These are phyloP conservation scores for Trametopsis cervina DNA, from an alignment of 768 basidiomycete genomes.

Conservation along the genomic window DNA sequence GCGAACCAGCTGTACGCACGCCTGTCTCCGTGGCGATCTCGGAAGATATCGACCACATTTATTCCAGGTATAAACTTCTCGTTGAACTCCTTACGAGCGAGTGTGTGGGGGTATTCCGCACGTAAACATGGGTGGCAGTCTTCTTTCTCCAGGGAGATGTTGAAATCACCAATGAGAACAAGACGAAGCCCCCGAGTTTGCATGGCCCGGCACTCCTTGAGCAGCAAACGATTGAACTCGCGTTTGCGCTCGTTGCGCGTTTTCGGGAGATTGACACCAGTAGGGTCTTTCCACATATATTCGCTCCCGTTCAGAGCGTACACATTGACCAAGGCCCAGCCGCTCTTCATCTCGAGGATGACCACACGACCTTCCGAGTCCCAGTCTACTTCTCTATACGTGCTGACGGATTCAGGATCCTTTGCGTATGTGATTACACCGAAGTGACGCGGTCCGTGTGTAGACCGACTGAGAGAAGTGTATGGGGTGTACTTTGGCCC, in stretches of 20 bases:
- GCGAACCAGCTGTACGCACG: slow-evolving; percentile 22
- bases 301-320: slow-evolving; percentile 24
- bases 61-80: slow-evolving; percentile 18
- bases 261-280: slow-evolving; percentile 13
- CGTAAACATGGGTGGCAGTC: slow-evolving; percentile 19
- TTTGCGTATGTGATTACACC: slow-evolving; percentile 18
- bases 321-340: slow-evolving; percentile 22
- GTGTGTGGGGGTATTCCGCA: slow-evolving; percentile 19
- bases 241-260: slow-evolving; percentile 22
- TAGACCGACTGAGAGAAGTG: slow-evolving; percentile 17
- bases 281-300: slow-evolving; percentile 19
- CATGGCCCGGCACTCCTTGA: slow-evolving; percentile 16
- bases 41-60: slow-evolving; percentile 18
- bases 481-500: slow-evolving; percentile 16
- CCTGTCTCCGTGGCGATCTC: slow-evolving; percentile 14
- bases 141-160: slow-evolving; percentile 16
- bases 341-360: slow-evolving; percentile 19
- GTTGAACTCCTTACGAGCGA: slow-evolving; percentile 19
- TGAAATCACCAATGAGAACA: slow-evolving; percentile 22
- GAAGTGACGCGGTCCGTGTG: slow-evolving; percentile 19
- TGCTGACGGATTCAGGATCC: slow-evolving; percentile 10
- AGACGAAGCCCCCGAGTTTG: slow-evolving; percentile 17
- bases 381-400: slow-evolving; percentile 20
- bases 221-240: slow-evolving; percentile 20
- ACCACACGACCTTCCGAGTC: slow-evolving; percentile 20